Evolutionary conservation across 768 basidiomycete species (phyloP), one percentile per base, ranked within the genome.

Genomic region (Tylopilus sp.): DNA sequence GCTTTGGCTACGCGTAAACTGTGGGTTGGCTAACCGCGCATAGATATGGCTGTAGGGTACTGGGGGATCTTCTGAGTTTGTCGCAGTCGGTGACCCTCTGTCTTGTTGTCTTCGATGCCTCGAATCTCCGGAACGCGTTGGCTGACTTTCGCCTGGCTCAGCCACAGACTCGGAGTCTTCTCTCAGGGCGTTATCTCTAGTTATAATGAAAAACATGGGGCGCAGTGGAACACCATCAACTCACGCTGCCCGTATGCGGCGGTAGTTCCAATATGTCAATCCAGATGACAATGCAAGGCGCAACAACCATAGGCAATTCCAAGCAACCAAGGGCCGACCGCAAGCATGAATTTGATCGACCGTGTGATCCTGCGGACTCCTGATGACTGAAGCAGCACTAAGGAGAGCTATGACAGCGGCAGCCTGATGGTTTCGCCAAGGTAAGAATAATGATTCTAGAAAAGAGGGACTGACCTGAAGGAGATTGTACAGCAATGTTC

Each of bases 251-350:
- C 60, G 78, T 63, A 58, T 55, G 33, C 66, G 64, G 22, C 61
- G 43, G 24, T 76, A 88, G 37, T 78, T 78, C 86, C 86, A 87
- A 55, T 77, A 76, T 2, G 80, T 73, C 47, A 87, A 60, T 25
- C 63, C 59, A 33, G 75, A 71, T 10, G 81, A 79, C 31, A 86
- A 60, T 12, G 73, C 63, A 2, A 79, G 78, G 47, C 84, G 74
- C 19, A 76, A 71, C 24, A 84, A 65, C 87, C 87, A 89, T 6
- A 89, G 70, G 31, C 76, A 74, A 47, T 84, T 78, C 87, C 86
- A 89, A 3, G 74, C 70, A 7, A 87, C 87, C 24, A 89, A 66
- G 9, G 87, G 86, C 17, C 81, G 76, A 40, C 74, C 74, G 57
- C 87, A 89, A 0, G 84, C 83, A 24, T 70, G 59, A 75, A 86